Evolutionary conservation across 2,329 filamentous ascomycete species (phyloP).

Genomic region (Aspergillus sp.): DNA sequence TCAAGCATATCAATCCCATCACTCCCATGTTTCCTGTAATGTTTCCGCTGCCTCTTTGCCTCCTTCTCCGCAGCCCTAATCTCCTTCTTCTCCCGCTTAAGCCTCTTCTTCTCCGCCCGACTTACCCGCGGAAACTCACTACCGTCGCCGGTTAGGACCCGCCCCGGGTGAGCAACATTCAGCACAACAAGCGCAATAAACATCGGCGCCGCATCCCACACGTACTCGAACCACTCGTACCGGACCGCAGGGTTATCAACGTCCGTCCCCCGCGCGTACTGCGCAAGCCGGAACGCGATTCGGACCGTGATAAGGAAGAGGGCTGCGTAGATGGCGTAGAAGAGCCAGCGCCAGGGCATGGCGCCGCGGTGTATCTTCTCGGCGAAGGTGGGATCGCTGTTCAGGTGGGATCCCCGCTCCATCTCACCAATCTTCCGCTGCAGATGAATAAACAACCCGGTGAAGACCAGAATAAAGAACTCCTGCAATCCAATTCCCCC

Average conservation of each 20-base stretch:
- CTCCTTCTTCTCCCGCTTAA: constrained; percentile 42
- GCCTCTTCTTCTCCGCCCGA: constrained; percentile 52
- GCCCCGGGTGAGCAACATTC: constrained; percentile 55
- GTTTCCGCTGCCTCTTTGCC: not conserved
- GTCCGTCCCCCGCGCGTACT: constrained; percentile 58
- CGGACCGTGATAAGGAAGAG: constrained; percentile 50
- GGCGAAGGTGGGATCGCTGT: constrained; percentile 19
- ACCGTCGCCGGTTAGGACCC: constrained; percentile 51
- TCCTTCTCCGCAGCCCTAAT: constrained; percentile 34
- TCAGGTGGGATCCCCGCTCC: constrained; percentile 31
- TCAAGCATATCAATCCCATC: not conserved
- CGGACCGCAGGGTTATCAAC: constrained; percentile 69
- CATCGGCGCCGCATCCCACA: constrained; percentile 62
- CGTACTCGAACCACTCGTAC: constrained; percentile 61
- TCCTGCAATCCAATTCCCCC: constrained; percentile 58
- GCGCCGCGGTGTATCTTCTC: constrained; percentile 17
- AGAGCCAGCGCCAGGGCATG: constrained; percentile 30
- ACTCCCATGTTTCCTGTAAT: not conserved
- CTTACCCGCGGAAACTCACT: constrained; percentile 51
- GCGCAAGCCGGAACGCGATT: constrained; percentile 64
- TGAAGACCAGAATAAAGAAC: constrained; percentile 56
- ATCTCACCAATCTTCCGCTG: constrained; percentile 34
- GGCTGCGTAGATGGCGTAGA: constrained; percentile 47
- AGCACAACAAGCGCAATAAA: constrained; percentile 51
- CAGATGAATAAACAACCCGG: constrained; percentile 46